These are phyloP conservation scores for Yamadazyma spencermartinsiae DNA, from an alignment of 1,139 yeast species.

Conservation along the genomic window DNA sequence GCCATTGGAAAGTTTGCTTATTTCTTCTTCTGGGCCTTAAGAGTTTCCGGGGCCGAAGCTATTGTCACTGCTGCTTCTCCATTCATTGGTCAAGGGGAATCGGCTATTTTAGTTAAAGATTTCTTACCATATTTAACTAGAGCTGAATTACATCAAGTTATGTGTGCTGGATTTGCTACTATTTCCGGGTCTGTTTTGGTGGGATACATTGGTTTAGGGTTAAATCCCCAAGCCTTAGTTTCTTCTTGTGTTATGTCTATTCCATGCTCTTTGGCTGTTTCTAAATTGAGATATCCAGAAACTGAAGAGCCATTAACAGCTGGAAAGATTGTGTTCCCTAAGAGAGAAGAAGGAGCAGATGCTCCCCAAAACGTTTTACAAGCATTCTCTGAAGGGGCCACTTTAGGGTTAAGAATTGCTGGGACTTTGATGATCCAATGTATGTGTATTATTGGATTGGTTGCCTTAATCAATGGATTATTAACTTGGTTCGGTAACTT, in stretches of 20 bases:
- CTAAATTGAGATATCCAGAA: conserved; percentile 64
- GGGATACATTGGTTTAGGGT: conserved; percentile 64
- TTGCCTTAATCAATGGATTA: conserved; percentile 58
- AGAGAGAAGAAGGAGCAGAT: conserved; percentile 37
- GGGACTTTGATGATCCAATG: conserved; percentile 62
- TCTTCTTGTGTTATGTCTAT: conserved; percentile 73
- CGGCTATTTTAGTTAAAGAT: conserved; percentile 63
- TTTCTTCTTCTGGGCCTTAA: conserved; percentile 63
- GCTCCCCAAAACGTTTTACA: conserved; percentile 59
- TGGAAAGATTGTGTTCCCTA: conserved; percentile 51
- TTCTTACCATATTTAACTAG: conserved; percentile 61
- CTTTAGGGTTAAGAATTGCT: conserved; percentile 60
- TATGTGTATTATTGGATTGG: conserved; percentile 63
- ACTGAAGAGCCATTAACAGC: conserved; percentile 56
- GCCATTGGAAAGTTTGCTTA: conserved; percentile 57
- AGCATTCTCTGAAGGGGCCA: conserved; percentile 65
- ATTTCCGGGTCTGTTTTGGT: conserved; percentile 68
- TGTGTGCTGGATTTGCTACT: conserved; percentile 69
- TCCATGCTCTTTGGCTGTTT: conserved; percentile 65
- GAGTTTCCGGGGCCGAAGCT: conserved; percentile 67
- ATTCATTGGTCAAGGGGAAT: conserved; percentile 69
- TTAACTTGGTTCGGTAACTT: conserved; percentile 65
- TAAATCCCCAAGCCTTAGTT: conserved; percentile 63
- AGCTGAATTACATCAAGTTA: conserved; percentile 65
- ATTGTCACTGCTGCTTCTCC: conserved; percentile 72